Evolutionary conservation across 192 early-diverging fungal species (phyloP).

Genomic region (Dissophora globulifera): DNA sequence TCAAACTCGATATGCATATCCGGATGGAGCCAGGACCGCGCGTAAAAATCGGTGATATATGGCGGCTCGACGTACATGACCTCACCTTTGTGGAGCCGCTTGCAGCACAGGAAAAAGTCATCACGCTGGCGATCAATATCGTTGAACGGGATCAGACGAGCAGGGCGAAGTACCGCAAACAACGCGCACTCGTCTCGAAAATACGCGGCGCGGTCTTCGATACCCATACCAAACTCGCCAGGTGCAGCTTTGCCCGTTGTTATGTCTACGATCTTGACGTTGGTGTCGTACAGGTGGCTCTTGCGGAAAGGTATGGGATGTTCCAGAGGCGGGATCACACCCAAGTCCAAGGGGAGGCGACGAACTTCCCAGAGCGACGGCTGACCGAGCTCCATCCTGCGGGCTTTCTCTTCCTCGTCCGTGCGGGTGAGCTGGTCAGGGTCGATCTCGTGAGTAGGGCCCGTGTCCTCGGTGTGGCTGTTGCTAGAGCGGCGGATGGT

Average conservation of each 20-base stretch:
- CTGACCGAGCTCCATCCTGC: slow-evolving; percentile 32
- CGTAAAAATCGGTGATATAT: slow-evolving; percentile 40
- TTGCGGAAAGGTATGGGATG: slow-evolving; percentile 44
- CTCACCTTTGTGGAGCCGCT: slow-evolving; percentile 25
- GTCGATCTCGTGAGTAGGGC: slow-evolving; percentile 30
- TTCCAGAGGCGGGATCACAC: slow-evolving; percentile 39
- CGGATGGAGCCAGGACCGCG: slow-evolving; percentile 35
- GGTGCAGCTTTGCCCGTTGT: slow-evolving; percentile 23
- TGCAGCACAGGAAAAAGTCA: slow-evolving; percentile 32
- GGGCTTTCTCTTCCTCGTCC: slow-evolving; percentile 25
- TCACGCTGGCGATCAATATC: slow-evolving; percentile 32
- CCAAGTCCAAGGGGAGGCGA: slow-evolving; percentile 24
- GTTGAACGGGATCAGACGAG: slow-evolving; percentile 18
- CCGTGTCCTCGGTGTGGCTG: slow-evolving; percentile 2
- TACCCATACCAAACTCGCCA: slow-evolving; percentile 45
- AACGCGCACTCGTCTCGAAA: slow-evolving; percentile 28
- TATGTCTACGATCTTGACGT: slow-evolving; percentile 27
- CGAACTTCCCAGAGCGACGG: slow-evolving; percentile 43
- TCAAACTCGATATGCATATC: slow-evolving; percentile 41
- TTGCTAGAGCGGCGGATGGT: slow-evolving; percentile 1
- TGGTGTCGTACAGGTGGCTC: slow-evolving; percentile 27
- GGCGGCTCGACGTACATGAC: slow-evolving; percentile 35
- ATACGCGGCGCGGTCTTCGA: slow-evolving; percentile 38
- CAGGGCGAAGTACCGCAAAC: slow-evolving; percentile 33
- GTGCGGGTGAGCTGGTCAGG: slow-evolving; percentile 28